Evolutionary conservation across 2,329 filamentous ascomycete genomes (phyloP).

Genomic region (Geoglossum cookeanum): DNA sequence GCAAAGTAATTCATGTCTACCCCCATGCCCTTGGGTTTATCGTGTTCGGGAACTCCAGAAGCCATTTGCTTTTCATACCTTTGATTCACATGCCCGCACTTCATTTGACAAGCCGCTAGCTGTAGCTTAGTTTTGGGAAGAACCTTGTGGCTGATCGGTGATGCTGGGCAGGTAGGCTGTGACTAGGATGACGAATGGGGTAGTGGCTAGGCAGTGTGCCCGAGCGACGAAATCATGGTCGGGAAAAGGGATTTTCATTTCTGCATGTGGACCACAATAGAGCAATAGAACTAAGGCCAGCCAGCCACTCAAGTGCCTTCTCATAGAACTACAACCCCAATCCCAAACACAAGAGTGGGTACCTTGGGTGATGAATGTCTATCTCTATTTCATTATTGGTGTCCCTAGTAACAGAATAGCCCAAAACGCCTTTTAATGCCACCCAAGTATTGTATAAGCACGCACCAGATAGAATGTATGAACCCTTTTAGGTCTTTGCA

Average conservation of each 20-base stretch:
- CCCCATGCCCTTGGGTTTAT: constrained; percentile 4
- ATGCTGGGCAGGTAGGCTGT: constrained; percentile 2
- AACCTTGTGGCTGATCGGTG: constrained; percentile 1
- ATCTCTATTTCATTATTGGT: background rate
- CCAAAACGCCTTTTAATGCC: constrained; percentile 12
- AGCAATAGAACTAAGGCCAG: background rate
- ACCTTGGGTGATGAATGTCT: background rate
- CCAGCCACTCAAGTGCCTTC: background rate
- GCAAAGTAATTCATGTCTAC: constrained; percentile 52
- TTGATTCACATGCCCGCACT: constrained; percentile 6
- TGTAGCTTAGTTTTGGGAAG: constrained; percentile 1
- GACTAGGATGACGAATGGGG: background rate
- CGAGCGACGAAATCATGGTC: too few relatives aligned
- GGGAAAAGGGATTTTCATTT: background rate
- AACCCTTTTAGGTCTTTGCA: constrained; percentile 35
- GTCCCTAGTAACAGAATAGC: background rate
- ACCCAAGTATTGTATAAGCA: constrained; percentile 12
- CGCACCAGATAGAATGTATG: background rate
- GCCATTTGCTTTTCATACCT: constrained; percentile 8
- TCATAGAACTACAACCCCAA: background rate
- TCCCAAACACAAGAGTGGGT: background rate
- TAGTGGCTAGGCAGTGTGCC: background rate
- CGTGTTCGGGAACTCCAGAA: constrained; percentile 4
- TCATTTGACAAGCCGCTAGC: background rate
- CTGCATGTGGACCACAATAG: background rate